Evolutionary conservation across 2,329 filamentous ascomycete genomes (phyloP).

Genomic region (Chalaropsis thielavioides): DNA sequence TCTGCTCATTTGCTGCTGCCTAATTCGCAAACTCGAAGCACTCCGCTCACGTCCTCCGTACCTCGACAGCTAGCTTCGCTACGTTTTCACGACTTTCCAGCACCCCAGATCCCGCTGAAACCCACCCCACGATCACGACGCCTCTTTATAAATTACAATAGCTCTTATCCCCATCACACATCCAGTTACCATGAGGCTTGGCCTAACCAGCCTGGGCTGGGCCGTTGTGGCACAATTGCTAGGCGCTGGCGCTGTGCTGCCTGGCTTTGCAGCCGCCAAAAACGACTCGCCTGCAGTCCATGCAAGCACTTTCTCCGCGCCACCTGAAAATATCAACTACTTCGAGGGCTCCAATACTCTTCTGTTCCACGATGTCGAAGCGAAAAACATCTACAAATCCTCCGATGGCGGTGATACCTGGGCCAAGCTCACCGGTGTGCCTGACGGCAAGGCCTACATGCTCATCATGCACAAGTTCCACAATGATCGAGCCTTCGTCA

Average conservation of each 20-base stretch:
- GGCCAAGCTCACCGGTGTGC: constrained; percentile 49
- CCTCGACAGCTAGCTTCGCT: neutral
- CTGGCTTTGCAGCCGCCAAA: constrained; percentile 31
- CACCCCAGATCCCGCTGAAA: neutral
- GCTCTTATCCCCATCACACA: too few relatives aligned
- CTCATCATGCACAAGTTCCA: constrained; percentile 70
- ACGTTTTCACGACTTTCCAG: neutral
- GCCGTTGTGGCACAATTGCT: constrained; percentile 13
- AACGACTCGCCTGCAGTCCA: constrained; percentile 49
- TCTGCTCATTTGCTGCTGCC: too few relatives aligned
- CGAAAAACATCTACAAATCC: constrained; percentile 59
- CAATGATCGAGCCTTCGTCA: constrained; percentile 60
- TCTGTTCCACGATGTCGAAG: constrained; percentile 53
- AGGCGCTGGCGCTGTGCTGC: constrained; percentile 7
- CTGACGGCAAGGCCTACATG: constrained; percentile 45
- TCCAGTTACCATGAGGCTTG: constrained; percentile 12
- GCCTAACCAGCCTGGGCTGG: constrained; percentile 13
- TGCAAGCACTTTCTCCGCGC: constrained; percentile 48
- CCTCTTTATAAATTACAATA: neutral
- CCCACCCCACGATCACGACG: too few relatives aligned
- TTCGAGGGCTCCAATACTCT: constrained; percentile 80
- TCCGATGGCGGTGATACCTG: constrained; percentile 67
- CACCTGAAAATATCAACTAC: constrained; percentile 62
- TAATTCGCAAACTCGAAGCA: too few relatives aligned
- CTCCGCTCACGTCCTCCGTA: too few relatives aligned